Evolutionary conservation across 73 alveolate genomes (phyloP).

Genomic region (Paramecium sonneborni): DNA sequence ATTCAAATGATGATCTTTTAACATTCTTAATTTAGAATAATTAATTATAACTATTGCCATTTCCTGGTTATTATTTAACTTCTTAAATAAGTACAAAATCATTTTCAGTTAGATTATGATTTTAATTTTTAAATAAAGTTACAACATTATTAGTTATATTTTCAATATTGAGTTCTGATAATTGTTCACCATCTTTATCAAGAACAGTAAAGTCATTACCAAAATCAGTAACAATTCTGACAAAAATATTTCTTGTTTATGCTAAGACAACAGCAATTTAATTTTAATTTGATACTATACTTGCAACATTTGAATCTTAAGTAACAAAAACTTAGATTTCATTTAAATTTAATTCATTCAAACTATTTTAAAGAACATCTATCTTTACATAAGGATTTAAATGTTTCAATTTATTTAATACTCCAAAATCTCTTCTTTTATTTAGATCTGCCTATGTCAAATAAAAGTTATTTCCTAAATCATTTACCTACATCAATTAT

Average conservation of each 20-base stretch:
- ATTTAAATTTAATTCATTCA: not conserved
- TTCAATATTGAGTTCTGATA: constrained; percentile 82
- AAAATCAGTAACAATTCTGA: constrained; percentile 86
- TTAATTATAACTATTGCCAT: constrained; percentile 57
- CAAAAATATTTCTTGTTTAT: constrained; percentile 79
- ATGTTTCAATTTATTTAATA: constrained; percentile 77
- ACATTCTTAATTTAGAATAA: constrained; percentile 64
- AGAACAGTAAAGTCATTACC: constrained; percentile 85
- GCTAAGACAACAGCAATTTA: constrained; percentile 58
- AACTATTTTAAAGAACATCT: not conserved
- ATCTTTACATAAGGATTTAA: constrained; percentile 85
- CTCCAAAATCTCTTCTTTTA: constrained; percentile 80
- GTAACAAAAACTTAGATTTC: not conserved
- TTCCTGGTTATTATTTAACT: constrained; percentile 21
- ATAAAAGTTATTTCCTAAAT: constrained; percentile 87
- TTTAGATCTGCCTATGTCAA: constrained; percentile 77
- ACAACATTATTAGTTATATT: constrained; percentile 7
- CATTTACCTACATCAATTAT: constrained; percentile 62
- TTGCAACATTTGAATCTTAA: constrained; percentile 18
- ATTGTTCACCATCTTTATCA: constrained; percentile 93
- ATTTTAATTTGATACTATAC: not conserved
- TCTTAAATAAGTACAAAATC: not conserved
- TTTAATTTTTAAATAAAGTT: not conserved
- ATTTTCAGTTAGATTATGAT: constrained; percentile 8
- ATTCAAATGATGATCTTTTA: constrained; percentile 60